These are phyloP conservation scores for Tolypocladium capitatum DNA, from an alignment of 2,329 filamentous ascomycete species.

Conservation along the genomic window DNA sequence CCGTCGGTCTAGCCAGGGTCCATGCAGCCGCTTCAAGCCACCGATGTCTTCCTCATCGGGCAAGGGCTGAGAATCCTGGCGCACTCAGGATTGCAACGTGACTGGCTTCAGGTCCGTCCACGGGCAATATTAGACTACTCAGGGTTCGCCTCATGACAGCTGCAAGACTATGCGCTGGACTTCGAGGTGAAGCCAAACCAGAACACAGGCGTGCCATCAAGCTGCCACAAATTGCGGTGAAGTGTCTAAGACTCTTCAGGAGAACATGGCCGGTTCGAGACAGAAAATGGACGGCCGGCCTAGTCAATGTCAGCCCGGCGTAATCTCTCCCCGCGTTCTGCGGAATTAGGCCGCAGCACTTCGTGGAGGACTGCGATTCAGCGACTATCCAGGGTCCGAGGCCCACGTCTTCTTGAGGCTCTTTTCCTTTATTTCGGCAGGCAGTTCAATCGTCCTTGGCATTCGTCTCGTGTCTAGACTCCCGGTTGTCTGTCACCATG, in stretches of 20 bases:
- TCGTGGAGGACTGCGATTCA: not conserved
- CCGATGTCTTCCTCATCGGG: not conserved
- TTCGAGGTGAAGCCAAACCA: not conserved
- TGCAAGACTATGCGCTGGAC: no score
- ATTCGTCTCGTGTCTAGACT: no score
- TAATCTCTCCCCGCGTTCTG: not conserved
- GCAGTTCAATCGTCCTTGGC: no score
- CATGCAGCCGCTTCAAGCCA: not conserved
- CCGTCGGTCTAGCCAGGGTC: not conserved
- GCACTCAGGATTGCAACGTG: not conserved
- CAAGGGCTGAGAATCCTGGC: not conserved
- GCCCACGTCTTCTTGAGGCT: not conserved
- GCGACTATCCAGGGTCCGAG: not conserved
- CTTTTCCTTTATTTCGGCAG: not conserved
- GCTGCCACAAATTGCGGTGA: not conserved
- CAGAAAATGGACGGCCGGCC: not conserved
- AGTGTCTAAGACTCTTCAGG: not conserved
- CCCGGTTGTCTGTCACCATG: no score
- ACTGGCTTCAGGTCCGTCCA: no score
- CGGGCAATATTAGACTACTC: no score
- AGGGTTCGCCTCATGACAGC: no score
- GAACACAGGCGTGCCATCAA: not conserved
- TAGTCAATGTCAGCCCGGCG: not conserved
- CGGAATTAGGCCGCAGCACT: not conserved
- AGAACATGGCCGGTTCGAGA: not conserved